These are phyloP conservation scores for Phylloporus sp. DNA, from an alignment of 768 basidiomycete genomes.

Conservation along the genomic window DNA sequence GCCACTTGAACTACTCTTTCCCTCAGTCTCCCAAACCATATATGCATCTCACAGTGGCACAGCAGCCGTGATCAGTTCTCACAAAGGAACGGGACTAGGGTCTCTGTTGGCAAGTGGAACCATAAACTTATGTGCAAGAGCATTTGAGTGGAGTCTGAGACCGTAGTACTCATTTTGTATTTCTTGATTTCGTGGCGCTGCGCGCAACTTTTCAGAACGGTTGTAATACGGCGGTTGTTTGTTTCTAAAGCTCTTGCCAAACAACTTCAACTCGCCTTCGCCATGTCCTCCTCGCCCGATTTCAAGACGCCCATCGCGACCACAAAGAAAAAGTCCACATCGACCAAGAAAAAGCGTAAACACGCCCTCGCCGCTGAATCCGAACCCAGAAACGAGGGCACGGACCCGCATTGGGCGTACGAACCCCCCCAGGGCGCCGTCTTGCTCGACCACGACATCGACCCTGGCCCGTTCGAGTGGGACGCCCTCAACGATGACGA, in stretches of 20 bases:
- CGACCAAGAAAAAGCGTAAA: constrained; percentile 12
- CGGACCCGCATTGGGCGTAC: constrained; percentile 55
- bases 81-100: too few species aligned
- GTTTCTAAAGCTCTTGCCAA: constrained; percentile 26
- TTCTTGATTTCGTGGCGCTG: too few species aligned
- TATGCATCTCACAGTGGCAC: too few species aligned
- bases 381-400: constrained; percentile 48
- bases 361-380: constrained; percentile 10
- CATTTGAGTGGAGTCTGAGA: too few species aligned
- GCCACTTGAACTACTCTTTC: too few species aligned
- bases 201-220: too few species aligned
- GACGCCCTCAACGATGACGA: constrained; percentile 50
- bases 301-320: constrained; percentile 8
- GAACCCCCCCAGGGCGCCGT: constrained; percentile 51
- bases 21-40: too few species aligned
- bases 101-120: too few species aligned
- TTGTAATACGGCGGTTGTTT: too few species aligned
- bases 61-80: too few species aligned
- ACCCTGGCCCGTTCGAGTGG: constrained; percentile 61
- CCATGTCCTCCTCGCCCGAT: constrained; percentile 25
- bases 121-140: too few species aligned
- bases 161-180: too few species aligned
- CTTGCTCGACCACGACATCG: constrained; percentile 42
- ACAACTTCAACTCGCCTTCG: constrained; percentile 15
- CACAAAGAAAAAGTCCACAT: constrained; percentile 10